Evolutionary conservation across 441 rosid species (phyloP).

Genomic region (Eruca vesicaria): DNA sequence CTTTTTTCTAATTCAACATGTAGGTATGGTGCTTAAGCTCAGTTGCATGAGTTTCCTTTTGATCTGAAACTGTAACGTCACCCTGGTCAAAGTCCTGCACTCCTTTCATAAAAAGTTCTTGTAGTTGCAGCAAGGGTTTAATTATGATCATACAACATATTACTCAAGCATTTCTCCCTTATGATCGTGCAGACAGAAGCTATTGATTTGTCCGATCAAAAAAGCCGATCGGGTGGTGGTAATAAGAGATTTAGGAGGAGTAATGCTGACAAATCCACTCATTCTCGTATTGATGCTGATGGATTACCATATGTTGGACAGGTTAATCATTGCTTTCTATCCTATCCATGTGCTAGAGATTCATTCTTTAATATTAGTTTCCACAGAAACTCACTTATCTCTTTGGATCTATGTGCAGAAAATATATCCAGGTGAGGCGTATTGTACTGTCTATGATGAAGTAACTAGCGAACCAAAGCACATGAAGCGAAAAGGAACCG

Average conservation of each 20-base stretch:
- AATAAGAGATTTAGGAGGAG: conserved; percentile 59
- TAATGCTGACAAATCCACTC: conserved; percentile 46
- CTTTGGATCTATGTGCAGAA: conserved; percentile 47
- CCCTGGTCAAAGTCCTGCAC: too few relatives aligned
- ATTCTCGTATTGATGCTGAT: conserved; percentile 71
- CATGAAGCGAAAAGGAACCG: conserved; percentile 65
- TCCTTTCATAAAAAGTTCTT: too few relatives aligned
- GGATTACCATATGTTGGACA: conserved; percentile 97
- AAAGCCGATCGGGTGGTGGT: conserved; percentile 48
- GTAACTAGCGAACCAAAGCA: conserved; percentile 43
- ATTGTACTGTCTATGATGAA: conserved; percentile 65
- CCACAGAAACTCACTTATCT: conserved; percentile 2
- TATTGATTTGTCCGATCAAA: conserved; percentile 66
- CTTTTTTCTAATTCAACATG: neutral
- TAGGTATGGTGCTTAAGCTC: neutral
- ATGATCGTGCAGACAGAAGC: conserved; percentile 72
- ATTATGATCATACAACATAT: neutral
- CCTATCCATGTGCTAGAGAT: neutral
- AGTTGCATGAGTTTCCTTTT: neutral
- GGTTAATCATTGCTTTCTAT: conserved; percentile 41
- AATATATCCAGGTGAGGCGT: conserved; percentile 66
- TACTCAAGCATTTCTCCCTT: neutral
- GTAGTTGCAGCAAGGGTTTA: neutral
- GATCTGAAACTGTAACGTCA: neutral
- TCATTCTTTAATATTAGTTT: neutral